Conservation (phyloP, 306 rosid species). For the Ziziphus jujuba region DNA sequence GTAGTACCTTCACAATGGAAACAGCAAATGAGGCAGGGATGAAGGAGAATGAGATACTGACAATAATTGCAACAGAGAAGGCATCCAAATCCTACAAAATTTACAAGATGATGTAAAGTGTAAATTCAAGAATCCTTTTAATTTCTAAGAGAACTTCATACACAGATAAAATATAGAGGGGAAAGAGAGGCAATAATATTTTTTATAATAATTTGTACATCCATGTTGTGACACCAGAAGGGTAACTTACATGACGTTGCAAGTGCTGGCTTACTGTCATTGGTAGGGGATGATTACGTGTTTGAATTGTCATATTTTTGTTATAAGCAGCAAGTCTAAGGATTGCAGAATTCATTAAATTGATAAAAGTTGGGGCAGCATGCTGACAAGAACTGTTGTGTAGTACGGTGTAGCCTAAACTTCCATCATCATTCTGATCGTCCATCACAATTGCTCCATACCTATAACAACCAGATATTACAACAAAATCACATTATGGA, state of each 20-base stretch:
- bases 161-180: neutral
- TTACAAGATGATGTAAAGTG: constrained; percentile 6
- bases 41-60: constrained; percentile 87
- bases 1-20: constrained; percentile 84
- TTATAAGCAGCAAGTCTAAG: constrained; percentile 67
- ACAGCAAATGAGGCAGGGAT: constrained; percentile 97
- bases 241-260: constrained; percentile 73
- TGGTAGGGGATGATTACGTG: constrained; percentile 94
- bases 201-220: neutral
- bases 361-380: constrained; percentile 92
- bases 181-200: neutral
- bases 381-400: constrained; percentile 96
- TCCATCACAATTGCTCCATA: constrained; percentile 95
- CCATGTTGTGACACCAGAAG: neutral
- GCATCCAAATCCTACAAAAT: constrained; percentile 92
- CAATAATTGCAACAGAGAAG: constrained; percentile 86
- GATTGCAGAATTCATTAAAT: constrained; percentile 88
- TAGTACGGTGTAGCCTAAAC: constrained; percentile 88
- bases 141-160: neutral
- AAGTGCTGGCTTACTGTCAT: constrained; percentile 83
- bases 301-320: constrained; percentile 71
- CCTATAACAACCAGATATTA: constrained; percentile 45
- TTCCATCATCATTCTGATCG: constrained; percentile 72
- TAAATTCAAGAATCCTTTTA: neutral
- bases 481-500: neutral